Evolutionary conservation across 208 protist species (phyloP).

Genomic region (Leishmania tarentolae): DNA sequence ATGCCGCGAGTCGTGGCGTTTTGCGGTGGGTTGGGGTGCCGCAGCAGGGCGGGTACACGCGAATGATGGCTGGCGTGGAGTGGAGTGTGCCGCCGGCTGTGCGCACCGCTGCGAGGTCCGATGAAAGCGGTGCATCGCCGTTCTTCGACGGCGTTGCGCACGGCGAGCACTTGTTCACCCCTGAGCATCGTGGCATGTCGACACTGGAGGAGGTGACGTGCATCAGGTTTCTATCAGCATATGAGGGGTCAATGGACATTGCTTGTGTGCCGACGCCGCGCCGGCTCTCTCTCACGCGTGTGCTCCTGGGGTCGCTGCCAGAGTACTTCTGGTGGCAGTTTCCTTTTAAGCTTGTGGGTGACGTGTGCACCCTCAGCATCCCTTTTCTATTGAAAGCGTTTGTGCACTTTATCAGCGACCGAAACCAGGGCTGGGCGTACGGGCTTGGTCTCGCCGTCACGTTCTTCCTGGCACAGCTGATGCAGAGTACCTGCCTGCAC

Average conservation of each 20-base stretch:
- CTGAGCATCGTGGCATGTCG: conserved; percentile 36
- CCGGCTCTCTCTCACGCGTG: not conserved
- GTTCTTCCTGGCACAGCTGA: conserved; percentile 45
- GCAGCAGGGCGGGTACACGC: conserved; percentile 59
- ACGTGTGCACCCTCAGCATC: not conserved
- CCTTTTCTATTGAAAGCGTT: too few species aligned
- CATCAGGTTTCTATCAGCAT: not conserved
- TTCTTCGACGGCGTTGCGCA: conserved; percentile 57
- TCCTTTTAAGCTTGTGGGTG: not conserved
- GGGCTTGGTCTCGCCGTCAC: conserved; percentile 40
- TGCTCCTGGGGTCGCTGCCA: not conserved
- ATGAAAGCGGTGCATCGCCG: conserved; percentile 26
- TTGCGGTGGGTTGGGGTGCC: conserved; percentile 65
- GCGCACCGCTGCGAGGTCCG: conserved; percentile 23
- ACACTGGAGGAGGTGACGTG: conserved; percentile 44
- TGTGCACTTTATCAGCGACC: too few species aligned
- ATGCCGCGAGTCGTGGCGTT: conserved; percentile 47
- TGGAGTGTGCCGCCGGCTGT: conserved; percentile 47
- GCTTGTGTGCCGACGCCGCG: not conserved
- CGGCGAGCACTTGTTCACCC: conserved; percentile 69
- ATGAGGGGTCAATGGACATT: not conserved
- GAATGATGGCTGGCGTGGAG: conserved; percentile 69
- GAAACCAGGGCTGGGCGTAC: too few species aligned
- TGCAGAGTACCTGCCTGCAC: conserved; percentile 49
- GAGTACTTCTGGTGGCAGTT: not conserved